Base-by-base conservation (phyloP, 345 rosid species). In the Erucastrum elatum region DNA sequence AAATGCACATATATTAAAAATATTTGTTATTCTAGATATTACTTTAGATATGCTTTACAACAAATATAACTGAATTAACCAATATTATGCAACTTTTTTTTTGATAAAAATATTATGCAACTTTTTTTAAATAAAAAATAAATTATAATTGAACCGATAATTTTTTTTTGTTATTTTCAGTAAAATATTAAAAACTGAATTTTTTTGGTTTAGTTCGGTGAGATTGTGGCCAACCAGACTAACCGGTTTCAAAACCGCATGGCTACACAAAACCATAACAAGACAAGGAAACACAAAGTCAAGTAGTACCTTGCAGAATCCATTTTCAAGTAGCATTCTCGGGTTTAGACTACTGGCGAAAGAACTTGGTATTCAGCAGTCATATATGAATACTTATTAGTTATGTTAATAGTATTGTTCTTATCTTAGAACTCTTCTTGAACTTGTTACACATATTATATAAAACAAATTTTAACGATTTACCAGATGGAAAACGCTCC, bases 401-500 rank as follows among this genome's bases (percentile, higher is more conserved):
- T 71, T 46, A 13, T 29, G 30, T 44, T 4, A 7, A n/a, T 15
- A 51, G 30, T 12, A 21, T 7, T 21, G 31, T 29, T 44, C 33
- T 69, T 44, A 13, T 49, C 33, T 51, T 3, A 8, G 33, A 59
- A 59, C 3, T 25, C 63, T 16, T 58, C 62, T 25, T 51, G 56
- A 44, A 44, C 15, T 44, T 25, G 13, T 30, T n/a, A 6, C 29
- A 35, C 59, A 15, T 26, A 58, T 21, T 69, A 62, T 29, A 49
- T 51, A 7, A 37, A 53, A 64, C 10, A 17, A 7, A n/a, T 2
- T 7, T 29, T 7, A 37, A 41, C 64, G n/a, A 65, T n/a, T 21
- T 80, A 91, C 97, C 89, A 93, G 88, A 87, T 91, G 97, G 37
- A 95, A 65, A n/a, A n/a, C 15, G 92, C 91, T 64, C 97, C 98